phyloP scores from a whole-genome alignment of 495 filamentous ascomycete species.

The Evernia prunastri region DNA sequence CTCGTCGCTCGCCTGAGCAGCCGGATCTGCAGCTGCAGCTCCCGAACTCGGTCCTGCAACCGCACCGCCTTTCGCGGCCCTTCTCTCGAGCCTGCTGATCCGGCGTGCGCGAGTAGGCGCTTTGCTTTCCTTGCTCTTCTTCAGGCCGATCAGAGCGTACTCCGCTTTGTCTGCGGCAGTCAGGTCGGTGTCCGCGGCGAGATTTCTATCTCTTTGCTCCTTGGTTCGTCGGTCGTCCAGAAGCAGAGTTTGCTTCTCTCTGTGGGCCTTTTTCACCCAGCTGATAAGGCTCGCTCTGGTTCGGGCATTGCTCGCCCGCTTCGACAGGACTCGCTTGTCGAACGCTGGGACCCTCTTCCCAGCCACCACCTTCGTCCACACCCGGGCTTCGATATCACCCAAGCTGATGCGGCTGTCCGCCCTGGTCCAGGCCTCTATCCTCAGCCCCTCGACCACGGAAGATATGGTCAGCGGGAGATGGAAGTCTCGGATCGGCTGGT shows the following conservation, averaged over 20 bases:
- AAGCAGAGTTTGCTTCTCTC: not conserved
- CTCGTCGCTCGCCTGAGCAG: not conserved
- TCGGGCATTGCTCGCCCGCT: not conserved
- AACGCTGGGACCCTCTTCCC: not conserved
- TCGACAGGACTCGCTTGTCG: not conserved
- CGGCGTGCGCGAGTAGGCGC: not conserved
- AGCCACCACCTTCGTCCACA: not conserved
- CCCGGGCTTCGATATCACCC: not conserved
- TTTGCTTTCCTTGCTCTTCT: not conserved
- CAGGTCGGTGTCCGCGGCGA: not conserved
- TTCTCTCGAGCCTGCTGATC: not conserved
- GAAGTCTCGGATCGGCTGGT: not conserved
- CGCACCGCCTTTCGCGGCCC: not conserved
- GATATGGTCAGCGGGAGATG: conserved; percentile 3
- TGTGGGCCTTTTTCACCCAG: not conserved
- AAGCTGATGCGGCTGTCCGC: not conserved
- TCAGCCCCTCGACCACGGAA: not conserved
- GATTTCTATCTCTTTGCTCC: not conserved
- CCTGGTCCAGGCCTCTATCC: conserved; percentile 1
- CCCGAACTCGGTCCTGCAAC: not conserved
- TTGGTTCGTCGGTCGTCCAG: not conserved
- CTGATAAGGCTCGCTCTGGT: not conserved
- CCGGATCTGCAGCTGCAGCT: not conserved
- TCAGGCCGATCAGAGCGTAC: not conserved
- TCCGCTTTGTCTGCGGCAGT: not conserved